A percentile compares a stretch with the other conserved stretches of the same genome.
Conservation (phyloP, 2,329 filamentous ascomycete species). For the Hymenoscyphus scutula region DNA sequence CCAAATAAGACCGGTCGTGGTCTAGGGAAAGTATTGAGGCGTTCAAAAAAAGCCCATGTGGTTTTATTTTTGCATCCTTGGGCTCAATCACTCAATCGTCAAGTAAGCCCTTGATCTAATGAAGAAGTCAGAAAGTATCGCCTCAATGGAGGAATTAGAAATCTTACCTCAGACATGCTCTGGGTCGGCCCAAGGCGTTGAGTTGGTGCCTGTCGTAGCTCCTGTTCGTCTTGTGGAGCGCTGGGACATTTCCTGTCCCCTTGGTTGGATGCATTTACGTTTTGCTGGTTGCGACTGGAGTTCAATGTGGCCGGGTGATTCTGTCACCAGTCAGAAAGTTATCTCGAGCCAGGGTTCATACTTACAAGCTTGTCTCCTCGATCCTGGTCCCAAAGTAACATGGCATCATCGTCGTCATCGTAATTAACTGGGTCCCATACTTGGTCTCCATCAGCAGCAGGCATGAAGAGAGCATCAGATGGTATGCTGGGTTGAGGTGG, state of each 20-base stretch:
- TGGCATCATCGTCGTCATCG: conserved; percentile 62
- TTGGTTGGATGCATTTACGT: conserved; percentile 10
- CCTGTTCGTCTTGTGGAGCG: background rate
- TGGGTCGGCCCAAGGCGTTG: conserved; percentile 67
- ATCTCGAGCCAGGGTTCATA: conserved; percentile 17
- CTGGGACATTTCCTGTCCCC: conserved; percentile 18
- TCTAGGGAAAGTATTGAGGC: background rate
- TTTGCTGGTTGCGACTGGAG: conserved; percentile 24
- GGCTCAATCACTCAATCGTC: conserved; percentile 33
- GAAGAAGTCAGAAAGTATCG: conserved; percentile 23
- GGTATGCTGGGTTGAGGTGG: conserved; percentile 57
- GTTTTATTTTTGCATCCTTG: background rate
- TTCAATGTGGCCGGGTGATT: conserved; percentile 26
- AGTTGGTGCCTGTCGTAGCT: conserved; percentile 18
- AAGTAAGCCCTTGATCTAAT: conserved; percentile 35
- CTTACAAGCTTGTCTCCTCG: conserved; percentile 56
- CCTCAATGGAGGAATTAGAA: conserved; percentile 19
- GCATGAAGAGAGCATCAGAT: conserved; percentile 69
- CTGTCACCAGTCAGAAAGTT: conserved; percentile 34
- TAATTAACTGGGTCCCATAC: conserved; percentile 70
- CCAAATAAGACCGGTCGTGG: background rate
- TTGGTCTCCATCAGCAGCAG: conserved; percentile 55
- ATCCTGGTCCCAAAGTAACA: conserved; percentile 72
- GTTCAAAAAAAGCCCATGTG: background rate
- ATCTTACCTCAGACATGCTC: conserved; percentile 63